Conservation (phyloP, 2,329 filamentous ascomycete genomes). For the Neophaeococcomyces aloes region DNA sequence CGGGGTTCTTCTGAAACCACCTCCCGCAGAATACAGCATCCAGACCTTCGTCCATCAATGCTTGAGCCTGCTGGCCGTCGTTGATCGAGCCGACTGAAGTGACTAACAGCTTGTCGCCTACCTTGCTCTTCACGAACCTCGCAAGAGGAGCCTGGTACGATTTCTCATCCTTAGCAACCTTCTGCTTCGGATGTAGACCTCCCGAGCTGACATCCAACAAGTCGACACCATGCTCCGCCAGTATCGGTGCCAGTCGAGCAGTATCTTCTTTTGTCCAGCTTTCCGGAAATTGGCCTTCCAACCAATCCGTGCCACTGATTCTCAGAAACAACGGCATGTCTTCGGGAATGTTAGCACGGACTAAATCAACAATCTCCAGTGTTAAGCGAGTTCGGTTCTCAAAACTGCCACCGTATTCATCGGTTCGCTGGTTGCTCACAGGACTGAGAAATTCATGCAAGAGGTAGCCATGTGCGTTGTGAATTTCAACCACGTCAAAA, state of each 20-base stretch:
- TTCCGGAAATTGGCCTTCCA: constrained; percentile 39
- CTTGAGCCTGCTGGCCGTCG: constrained; percentile 56
- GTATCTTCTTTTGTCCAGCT: constrained; percentile 17
- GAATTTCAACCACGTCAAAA: constrained; percentile 68
- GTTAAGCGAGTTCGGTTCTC: constrained; percentile 58
- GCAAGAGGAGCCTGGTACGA: constrained; percentile 69
- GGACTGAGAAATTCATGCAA: constrained; percentile 60
- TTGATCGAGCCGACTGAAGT: constrained; percentile 66
- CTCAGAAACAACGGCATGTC: constrained; percentile 62
- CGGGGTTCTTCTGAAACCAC: constrained; percentile 72
- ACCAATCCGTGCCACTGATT: constrained; percentile 62
- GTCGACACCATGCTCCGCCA: constrained; percentile 11
- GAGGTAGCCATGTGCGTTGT: constrained; percentile 69
- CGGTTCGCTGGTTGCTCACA: constrained; percentile 54
- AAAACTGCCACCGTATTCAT: constrained; percentile 41
- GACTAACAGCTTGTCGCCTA: constrained; percentile 62
- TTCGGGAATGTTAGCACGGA: constrained; percentile 52
- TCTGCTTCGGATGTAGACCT: constrained; percentile 24
- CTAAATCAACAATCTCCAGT: constrained; percentile 55
- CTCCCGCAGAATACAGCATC: constrained; percentile 67
- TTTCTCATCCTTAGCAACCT: constrained; percentile 38
- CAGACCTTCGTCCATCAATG: constrained; percentile 44
- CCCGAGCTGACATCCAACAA: constrained; percentile 12
- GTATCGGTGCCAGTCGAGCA: constrained; percentile 11
- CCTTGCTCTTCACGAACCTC: constrained; percentile 57